Percentiles rank a stretch among this genome's conserved stretches.
Conservation (phyloP, 176 grass and related monocot genomes). For the Rhynchospora tenuis region DNA sequence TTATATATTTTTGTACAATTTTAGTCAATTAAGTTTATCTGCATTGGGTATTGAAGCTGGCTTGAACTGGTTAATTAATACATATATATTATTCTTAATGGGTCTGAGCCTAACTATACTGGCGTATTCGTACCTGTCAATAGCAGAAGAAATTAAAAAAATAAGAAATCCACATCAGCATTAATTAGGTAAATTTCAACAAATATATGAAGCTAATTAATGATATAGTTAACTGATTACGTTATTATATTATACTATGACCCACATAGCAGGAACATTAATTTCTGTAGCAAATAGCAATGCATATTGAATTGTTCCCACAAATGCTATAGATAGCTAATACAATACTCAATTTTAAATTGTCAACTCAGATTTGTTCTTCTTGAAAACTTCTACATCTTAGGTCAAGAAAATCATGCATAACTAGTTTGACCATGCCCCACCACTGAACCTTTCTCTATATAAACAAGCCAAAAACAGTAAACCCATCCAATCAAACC, state of each 20-base stretch:
- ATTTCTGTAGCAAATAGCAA: background rate
- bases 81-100: background rate
- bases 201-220: background rate
- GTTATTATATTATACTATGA: background rate
- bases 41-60: background rate
- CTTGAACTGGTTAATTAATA: background rate
- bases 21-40: background rate
- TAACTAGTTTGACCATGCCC: background rate
- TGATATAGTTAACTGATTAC: background rate
- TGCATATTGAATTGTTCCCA: background rate
- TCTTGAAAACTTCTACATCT: background rate
- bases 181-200: background rate
- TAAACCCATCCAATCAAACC: background rate
- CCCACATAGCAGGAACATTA: background rate
- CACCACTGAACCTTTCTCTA: background rate
- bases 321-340: background rate
- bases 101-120: background rate
- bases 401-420: constrained; percentile 1
- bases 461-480: constrained; percentile 8
- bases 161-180: background rate
- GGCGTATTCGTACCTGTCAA: background rate
- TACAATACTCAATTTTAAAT: background rate
- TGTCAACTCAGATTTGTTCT: background rate
- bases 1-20: background rate
- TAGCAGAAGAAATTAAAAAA: background rate